These are phyloP conservation scores for Austropuccinia psidii DNA, from an alignment of 1,284 basidiomycete species.

Conservation along the genomic window DNA sequence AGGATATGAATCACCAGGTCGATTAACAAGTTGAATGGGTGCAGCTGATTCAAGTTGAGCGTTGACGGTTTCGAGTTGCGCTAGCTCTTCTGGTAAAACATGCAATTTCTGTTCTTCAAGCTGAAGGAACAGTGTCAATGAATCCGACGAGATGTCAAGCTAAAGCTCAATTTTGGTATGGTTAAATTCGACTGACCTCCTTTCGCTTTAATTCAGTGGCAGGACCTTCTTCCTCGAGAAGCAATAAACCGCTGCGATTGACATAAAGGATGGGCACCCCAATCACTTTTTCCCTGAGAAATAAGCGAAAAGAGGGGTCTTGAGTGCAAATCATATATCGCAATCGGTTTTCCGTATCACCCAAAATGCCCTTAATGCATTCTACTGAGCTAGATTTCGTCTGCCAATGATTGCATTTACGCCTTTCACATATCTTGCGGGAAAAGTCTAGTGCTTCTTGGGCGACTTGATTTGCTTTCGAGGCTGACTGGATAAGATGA, in stretches of 20 bases:
- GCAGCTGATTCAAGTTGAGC: background rate
- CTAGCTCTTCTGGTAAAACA: constrained; percentile 11
- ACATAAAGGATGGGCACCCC: constrained; percentile 20
- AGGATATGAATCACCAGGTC: background rate
- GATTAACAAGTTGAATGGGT: background rate
- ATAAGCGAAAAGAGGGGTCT: background rate
- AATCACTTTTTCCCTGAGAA: constrained; percentile 1
- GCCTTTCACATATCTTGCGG: constrained; percentile 7
- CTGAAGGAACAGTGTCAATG: background rate
- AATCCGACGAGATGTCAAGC: background rate
- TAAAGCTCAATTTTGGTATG: background rate
- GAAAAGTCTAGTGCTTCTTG: constrained; percentile 19
- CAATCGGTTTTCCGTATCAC: constrained; percentile 19
- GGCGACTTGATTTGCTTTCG: constrained; percentile 16
- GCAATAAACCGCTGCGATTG: background rate
- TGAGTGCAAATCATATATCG: constrained; percentile 21
- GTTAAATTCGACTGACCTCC: background rate
- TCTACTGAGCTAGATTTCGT: constrained; percentile 23
- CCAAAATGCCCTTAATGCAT: constrained; percentile 26
- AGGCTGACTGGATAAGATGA: constrained; percentile 9
- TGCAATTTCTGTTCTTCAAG: constrained; percentile 24
- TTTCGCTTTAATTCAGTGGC: constrained; percentile 20
- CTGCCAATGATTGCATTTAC: constrained; percentile 30
- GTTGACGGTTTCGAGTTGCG: background rate
- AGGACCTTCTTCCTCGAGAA: constrained; percentile 17